Evolutionary conservation across 305 asterid genomes (phyloP), one percentile per base, ranked within the genome.

Genomic region (Fraxinus greggii): DNA sequence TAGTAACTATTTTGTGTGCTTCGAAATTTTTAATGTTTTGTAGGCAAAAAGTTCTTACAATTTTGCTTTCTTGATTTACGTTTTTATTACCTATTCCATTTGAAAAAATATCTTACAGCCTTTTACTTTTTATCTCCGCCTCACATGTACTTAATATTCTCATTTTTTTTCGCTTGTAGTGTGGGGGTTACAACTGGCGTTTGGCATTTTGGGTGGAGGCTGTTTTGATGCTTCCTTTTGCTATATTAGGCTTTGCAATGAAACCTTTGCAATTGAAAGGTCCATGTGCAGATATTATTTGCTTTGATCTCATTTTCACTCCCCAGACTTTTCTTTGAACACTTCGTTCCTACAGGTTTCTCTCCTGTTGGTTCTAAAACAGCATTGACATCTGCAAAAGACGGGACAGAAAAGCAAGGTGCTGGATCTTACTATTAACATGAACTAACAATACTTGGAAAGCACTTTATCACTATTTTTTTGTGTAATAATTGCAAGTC

Each of bases 201-300:
- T 91, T 90, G 90, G 99, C 98, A 31, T 97, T 97, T 84, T 88
- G 92, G 91, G 90, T 91, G 59, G 98, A 93, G 89, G 99, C 98
- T 77, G 56, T 90, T 77, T 87, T 94, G 82, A 97, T 97, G 99
- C 97, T 92, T 84, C 99, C 99, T 76, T 97, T 94, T 89, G 98
- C 95, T 69, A 77, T 94, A 77, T 89, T 94, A 79, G 98, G 99
- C 82, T 97, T 97, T 87, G 85, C 91, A 78, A 91, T 93, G 93
- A 94, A 93, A 89, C 99, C 99, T 1, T 89, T 95, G 88, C 91
- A 91, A 82, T 81, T 97, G 85, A 97, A 97, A 97, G 99, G 99
- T 97, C 82, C 75, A 80, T 84, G 38, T 72, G 40, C 78, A 45
- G 45, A 48, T 73, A 61, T 32, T 59, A 17, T 42, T 79, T 54